Percentiles rank a stretch among this genome's conserved stretches.
Evolutionary conservation across 1,284 basidiomycete genomes (phyloP).

Genomic region (Ceratobasidium sp.): DNA sequence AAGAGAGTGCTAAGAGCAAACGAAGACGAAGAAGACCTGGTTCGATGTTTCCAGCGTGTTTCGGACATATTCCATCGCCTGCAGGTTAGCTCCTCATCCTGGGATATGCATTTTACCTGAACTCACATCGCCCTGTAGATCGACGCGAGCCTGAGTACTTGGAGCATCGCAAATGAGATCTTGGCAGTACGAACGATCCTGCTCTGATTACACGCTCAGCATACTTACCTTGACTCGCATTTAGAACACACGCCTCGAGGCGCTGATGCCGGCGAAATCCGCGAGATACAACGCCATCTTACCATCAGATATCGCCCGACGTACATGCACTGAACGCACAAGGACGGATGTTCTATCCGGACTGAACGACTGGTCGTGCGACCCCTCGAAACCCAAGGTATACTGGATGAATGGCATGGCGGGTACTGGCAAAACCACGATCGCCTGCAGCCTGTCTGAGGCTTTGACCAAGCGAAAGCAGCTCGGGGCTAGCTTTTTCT

Average conservation of each 20-base stretch:
- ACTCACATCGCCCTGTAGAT: too few relatives aligned
- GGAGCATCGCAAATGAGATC: slow-evolving; percentile 5
- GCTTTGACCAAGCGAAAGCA: not conserved
- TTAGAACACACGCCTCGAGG: slow-evolving; percentile 7
- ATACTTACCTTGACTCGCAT: too few relatives aligned
- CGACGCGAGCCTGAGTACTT: not conserved
- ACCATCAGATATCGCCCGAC: not conserved
- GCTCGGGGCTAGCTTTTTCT: not conserved
- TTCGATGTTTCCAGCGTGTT: too few relatives aligned
- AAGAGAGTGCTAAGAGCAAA: too few relatives aligned
- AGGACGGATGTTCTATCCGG: not conserved
- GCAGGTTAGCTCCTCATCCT: too few relatives aligned
- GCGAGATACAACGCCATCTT: slow-evolving; percentile 1
- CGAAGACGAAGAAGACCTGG: too few relatives aligned
- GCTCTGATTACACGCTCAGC: not conserved
- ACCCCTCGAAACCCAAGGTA: not conserved
- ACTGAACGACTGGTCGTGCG: not conserved
- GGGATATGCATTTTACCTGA: too few relatives aligned
- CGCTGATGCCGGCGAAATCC: not conserved
- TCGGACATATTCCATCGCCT: too few relatives aligned
- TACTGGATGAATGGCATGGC: slow-evolving; percentile 15
- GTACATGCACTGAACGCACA: not conserved
- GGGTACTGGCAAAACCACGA: not conserved
- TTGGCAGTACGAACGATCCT: not conserved
- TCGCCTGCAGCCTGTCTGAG: not conserved